Percentiles rank a stretch among this genome's conserved stretches.
Conservation (phyloP, 306 rosid genomes). For the Leucaena leucocephala region DNA sequence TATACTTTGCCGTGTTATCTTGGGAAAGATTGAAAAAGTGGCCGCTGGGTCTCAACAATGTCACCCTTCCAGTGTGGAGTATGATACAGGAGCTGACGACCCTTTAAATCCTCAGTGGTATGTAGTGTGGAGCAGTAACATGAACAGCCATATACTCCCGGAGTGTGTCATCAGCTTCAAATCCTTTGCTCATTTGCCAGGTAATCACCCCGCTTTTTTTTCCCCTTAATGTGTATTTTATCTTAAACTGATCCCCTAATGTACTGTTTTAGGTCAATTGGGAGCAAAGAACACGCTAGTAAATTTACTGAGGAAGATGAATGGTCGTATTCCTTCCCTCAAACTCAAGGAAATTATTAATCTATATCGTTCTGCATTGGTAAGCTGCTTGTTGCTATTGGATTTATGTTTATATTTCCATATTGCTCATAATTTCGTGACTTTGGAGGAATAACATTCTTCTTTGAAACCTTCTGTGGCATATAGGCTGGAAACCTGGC, state of each 20-base stretch:
- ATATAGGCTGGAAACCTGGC: conserved; percentile 54
- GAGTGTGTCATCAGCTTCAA: conserved; percentile 64
- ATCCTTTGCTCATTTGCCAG: conserved; percentile 35
- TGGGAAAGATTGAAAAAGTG: conserved; percentile 64
- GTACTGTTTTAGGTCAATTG: conserved; percentile 37
- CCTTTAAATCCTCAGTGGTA: conserved; percentile 55
- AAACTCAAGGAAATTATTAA: conserved; percentile 43
- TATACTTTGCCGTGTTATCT: conserved; percentile 59
- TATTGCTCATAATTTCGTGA: neutral
- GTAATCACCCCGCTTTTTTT: conserved; percentile 19
- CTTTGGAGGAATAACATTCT: neutral
- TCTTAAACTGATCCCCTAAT: conserved; percentile 4
- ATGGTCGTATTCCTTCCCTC: conserved; percentile 43
- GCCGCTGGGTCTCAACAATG: conserved; percentile 50
- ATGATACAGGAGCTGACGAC: conserved; percentile 64
- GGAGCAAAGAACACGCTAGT: conserved; percentile 28
- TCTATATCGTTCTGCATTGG: conserved; percentile 46
- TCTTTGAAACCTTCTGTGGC: conserved; percentile 18
- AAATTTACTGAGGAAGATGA: conserved; percentile 47
- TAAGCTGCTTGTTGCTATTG: conserved; percentile 16
- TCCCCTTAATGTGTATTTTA: neutral
- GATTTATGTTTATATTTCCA: neutral
- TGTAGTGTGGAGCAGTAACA: conserved; percentile 58
- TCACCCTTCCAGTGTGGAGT: conserved; percentile 48
- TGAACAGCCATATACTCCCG: conserved; percentile 61